Evolutionary conservation across 768 basidiomycete genomes (phyloP).

Genomic region (Trametes sanguinea): DNA sequence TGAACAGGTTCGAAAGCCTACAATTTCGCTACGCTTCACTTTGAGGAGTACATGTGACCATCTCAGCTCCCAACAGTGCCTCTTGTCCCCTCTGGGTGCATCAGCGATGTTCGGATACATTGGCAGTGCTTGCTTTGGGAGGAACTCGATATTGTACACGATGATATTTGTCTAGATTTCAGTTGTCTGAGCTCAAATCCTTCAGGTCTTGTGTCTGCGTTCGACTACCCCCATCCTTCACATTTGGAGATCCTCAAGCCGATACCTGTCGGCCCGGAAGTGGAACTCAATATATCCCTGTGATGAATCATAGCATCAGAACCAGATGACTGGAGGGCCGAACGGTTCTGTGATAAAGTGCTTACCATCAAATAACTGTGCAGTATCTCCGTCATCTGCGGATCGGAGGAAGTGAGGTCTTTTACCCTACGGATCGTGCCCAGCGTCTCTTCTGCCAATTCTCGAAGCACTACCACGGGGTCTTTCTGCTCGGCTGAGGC

Average conservation of each 20-base stretch:
- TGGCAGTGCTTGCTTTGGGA: too few species aligned
- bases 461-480: neutral
- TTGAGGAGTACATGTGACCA: too few species aligned
- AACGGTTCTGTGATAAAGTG: neutral
- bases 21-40: too few species aligned
- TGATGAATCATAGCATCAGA: neutral
- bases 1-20: too few species aligned
- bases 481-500: conserved; percentile 8
- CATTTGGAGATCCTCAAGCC: neutral
- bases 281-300: conserved; percentile 12
- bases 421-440: neutral
- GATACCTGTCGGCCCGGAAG: conserved; percentile 1
- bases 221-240: neutral
- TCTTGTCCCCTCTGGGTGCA: too few species aligned
- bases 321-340: too few species aligned
- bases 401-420: neutral
- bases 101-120: too few species aligned
- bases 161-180: too few species aligned
- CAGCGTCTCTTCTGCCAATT: conserved; percentile 16
- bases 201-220: too few species aligned
- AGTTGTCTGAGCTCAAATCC: too few species aligned
- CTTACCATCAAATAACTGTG: conserved; percentile 5
- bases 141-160: too few species aligned
- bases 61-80: too few species aligned
- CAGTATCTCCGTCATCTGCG: neutral